A percentile compares a stretch with the other conserved stretches of the same genome.
Evolutionary conservation across 2,329 filamentous ascomycete genomes (phyloP).

Genomic region (Cyphellophora attinorum): DNA sequence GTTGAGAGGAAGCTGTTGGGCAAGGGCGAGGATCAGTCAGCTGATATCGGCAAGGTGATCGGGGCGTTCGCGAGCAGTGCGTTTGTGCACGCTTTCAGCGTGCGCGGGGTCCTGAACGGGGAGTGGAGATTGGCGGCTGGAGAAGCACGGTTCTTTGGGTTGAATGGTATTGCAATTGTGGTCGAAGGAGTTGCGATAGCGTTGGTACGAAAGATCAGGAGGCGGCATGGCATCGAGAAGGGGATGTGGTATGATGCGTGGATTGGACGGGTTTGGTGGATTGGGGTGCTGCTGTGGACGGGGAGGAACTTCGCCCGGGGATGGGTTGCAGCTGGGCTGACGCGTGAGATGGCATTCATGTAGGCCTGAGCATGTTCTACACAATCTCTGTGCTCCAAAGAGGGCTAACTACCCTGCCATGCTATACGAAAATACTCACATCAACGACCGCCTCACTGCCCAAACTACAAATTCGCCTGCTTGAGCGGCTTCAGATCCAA

Average conservation of each 20-base stretch:
- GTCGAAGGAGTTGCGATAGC: constrained; percentile 20
- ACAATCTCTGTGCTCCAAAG: too few relatives aligned
- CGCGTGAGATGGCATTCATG: constrained; percentile 26
- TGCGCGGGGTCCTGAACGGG: constrained; percentile 30
- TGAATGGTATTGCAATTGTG: constrained; percentile 25
- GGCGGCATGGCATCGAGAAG: constrained; percentile 6
- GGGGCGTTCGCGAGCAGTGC: constrained; percentile 32
- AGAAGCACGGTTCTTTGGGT: constrained; percentile 24
- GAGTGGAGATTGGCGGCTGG: constrained; percentile 23
- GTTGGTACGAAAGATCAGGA: constrained; percentile 15
- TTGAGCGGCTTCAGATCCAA: constrained; percentile 5
- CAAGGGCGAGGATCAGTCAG: constrained; percentile 24
- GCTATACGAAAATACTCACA: too few relatives aligned
- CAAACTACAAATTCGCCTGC: background rate
- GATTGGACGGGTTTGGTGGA: constrained; percentile 32
- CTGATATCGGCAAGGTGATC: constrained; percentile 34
- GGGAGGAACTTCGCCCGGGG: constrained; percentile 34
- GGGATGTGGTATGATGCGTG: constrained; percentile 23
- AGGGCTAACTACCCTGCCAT: too few relatives aligned
- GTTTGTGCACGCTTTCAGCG: constrained; percentile 32
- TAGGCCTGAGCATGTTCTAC: too few relatives aligned
- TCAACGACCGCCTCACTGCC: too few relatives aligned
- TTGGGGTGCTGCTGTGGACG: constrained; percentile 27
- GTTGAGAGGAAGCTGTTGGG: constrained; percentile 29
- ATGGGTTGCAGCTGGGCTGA: constrained; percentile 32